Evolutionary conservation across 176 grass and related monocot genomes (phyloP), one percentile per base, ranked within the genome.

Genomic region (Triticum urartu): DNA sequence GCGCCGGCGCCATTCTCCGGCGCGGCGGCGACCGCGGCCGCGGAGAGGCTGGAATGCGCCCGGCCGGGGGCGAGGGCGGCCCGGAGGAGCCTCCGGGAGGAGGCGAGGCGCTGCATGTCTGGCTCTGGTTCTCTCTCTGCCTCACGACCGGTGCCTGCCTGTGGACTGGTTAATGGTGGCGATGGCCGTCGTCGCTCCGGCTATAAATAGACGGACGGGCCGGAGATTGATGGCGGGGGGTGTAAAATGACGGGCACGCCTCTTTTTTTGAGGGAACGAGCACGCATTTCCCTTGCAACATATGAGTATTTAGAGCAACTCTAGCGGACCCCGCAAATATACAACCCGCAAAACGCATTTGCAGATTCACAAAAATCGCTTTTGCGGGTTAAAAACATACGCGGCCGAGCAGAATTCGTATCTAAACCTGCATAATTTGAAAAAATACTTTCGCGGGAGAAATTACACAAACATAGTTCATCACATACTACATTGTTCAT

Each of bases 1-100:
- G 36, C 75, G 11, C 20, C 47, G 26, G 26, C 20, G 18, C 48
- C 85, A 84, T 79, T 80, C 78, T 85, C 91, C 26, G 70, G 42
- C 20, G 40, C 77, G 39, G 85, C 79, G 21, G 45, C 81, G 56
- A 68, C 64, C 7, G 86, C 77, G 4, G 80, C 81, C 0, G 81
- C 83, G 61, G 93, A 84, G 43, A 95, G 65, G 81, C 86, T 74
- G 25, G 92, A 92, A 68, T 87, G 80, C 14, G 81, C 78, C 22
- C 92, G 77, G 61, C 39, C 75, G 5, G 79, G 60, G 34, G 81
- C 79, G 72, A 92, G 45, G 14, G 88, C 81, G 60, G 92, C 80
- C 85, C 24, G 81, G 61, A 91, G 83, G 54, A 89, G 40, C 81
- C 92, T 87, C 71, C 81, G 81, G 72, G 85, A 80, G 67, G 87